Conservation (phyloP, 2,329 filamentous ascomycete genomes). For the Penicillium sp. region DNA sequence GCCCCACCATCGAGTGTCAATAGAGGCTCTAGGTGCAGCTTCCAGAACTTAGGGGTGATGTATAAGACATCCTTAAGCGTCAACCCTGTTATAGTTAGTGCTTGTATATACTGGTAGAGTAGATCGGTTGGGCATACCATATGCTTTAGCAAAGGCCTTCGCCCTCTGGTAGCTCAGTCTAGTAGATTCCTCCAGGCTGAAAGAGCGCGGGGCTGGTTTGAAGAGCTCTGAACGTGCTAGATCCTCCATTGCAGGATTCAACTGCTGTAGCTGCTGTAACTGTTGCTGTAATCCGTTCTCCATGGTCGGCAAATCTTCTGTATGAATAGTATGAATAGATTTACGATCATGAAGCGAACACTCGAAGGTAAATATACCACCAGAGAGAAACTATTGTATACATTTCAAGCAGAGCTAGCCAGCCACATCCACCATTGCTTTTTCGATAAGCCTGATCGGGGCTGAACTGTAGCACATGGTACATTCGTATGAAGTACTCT, state of each 20-base stretch:
- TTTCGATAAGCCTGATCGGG: neutral
- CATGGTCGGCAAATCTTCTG: neutral
- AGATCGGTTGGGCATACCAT: neutral
- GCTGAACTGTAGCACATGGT: neutral
- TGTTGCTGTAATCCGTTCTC: neutral
- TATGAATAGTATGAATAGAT: neutral
- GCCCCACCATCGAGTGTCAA: neutral
- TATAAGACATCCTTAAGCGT: neutral
- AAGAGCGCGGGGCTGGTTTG: neutral
- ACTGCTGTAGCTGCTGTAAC: neutral
- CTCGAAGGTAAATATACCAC: neutral
- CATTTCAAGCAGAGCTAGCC: neutral
- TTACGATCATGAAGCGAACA: neutral
- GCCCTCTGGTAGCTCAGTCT: constrained; percentile 4
- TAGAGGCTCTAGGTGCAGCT: neutral
- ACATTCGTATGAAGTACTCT: neutral
- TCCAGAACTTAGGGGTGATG: neutral
- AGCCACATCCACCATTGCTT: neutral
- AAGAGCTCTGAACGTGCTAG: neutral
- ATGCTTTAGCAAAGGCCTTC: constrained; percentile 1
- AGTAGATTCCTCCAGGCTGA: neutral
- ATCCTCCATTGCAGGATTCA: neutral
- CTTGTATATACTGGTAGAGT: neutral
- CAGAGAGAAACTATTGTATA: neutral
- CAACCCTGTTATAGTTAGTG: neutral